Evolutionary conservation across 331 rosid species (phyloP), one percentile per base, ranked within the genome.

Genomic region (Acacia pycnantha): DNA sequence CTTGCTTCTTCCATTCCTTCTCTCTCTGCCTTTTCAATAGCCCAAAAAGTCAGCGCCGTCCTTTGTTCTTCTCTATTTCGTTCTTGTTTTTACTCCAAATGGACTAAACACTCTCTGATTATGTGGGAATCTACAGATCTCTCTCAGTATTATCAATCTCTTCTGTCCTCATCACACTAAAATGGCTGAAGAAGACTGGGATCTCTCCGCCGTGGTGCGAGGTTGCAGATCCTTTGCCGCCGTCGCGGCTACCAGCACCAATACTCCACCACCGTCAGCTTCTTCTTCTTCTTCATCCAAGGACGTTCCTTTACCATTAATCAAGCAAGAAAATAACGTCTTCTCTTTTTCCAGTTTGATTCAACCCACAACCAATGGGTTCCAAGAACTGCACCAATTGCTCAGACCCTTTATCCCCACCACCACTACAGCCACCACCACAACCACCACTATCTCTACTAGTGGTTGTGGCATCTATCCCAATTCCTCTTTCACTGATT

Each of bases 201-300:
- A 92, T 90, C 93, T 94, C 41, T 73, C 81, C 58, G 97, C 98
- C 22, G 87, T 94, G 26, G 98, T 94, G 27, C 68, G 94, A 65
- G 84, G 98, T 46, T 92, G 91, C 83, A 91, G 81, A 76, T 67
- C 93, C 14, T 40, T 84, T 51, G 26, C 74, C 48, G n/a, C 73
- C 64, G 1, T 64, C n/a, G 22, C 77, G 70, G 37, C 81, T 11
- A 26, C 59, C 31, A 0, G 21, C 80, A 76, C 26, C 75, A 5
- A 48, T 11, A 58, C 4, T 22, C 11, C 15, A 2, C 7, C 16
- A 2, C 0, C 31, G 14, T 47, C 76, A 37, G 4, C 37, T 33
- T 37, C 41, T 3, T 58, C 41, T 3, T 58, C 35, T 61, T 24
- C 37, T 24, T 73, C 74, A 21, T 64, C 71, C 2, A 51, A 80